Evolutionary conservation across 2,329 filamentous ascomycete genomes (phyloP), one percentile per base, ranked within the genome.

Genomic region (Peltaster fructicola): DNA sequence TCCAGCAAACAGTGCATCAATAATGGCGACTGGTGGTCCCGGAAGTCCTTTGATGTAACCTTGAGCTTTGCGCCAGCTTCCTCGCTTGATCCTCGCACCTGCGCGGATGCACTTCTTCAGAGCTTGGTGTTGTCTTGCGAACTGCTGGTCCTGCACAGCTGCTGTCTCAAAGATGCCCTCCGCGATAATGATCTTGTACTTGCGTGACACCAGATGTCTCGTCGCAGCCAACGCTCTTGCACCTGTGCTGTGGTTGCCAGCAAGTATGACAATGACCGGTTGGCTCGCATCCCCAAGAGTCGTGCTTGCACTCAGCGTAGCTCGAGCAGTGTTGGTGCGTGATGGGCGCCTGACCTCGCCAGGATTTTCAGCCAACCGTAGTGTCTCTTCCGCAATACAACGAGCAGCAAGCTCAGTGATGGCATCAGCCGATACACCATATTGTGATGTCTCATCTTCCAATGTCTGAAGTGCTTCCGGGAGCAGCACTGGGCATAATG

Each of bases 221-320:
- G 75, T 82, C 4, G 82, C 82, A 8, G 81, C 78, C 26, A 95
- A 63, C 3, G 82, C 81, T 30, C 85, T 67, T 17, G 79, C 73
- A 18, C 85, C 84, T 1, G 75, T 82, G 37, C 81, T 81, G 50
- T 92, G 85, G 49, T 93, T 95, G n/a, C 88, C 85, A 0, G 80
- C 84, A n/a, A 95, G 61, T 5, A 95, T 68, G 12, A 91, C 70
- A 24, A 74, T 59, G 5, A 68, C 64, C 1, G 65, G 63, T 15
- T 60, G 53, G 9, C 58, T 51, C 17, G 59, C 53, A 23, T 57
- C 52, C 24, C 53, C 57, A 23, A 46, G 61, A 22, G 56, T 66
- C 22, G 63, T 61, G 50, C 56, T 68, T 44, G 63, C 66, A 24
- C 61, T 71, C 30, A 60, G 56, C 50, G 36, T 60, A 51, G 22